Evolutionary conservation across 106 monocot genomes (phyloP).

Genomic region (Acorus calamus): DNA sequence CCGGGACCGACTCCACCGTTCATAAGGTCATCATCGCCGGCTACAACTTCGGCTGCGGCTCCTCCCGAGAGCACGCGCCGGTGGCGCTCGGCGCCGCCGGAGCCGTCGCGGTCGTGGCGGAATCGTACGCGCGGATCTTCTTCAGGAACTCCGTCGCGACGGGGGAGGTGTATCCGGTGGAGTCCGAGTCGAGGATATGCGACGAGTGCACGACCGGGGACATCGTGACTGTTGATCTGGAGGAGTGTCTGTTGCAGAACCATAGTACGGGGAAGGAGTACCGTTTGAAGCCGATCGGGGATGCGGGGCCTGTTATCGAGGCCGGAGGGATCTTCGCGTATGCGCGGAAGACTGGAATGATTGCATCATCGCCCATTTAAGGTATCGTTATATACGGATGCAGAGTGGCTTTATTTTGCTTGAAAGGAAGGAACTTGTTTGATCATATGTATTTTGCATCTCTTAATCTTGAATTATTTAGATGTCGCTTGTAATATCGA

Average conservation of each 20-base stretch:
- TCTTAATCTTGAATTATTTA: no score
- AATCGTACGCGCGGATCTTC: slow-evolving; percentile 82
- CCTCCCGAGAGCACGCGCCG: slow-evolving; percentile 95
- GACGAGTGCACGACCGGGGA: slow-evolving; percentile 81
- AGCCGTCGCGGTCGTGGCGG: slow-evolving; percentile 56
- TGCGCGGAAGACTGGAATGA: slow-evolving; percentile 92
- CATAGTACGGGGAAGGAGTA: slow-evolving; percentile 80
- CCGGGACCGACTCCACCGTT: slow-evolving; percentile 28
- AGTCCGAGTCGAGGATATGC: slow-evolving; percentile 37
- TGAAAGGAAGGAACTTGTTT: no score
- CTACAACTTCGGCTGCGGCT: slow-evolving; percentile 92
- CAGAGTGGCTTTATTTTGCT: no score
- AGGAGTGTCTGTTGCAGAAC: slow-evolving; percentile 37
- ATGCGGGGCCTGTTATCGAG: slow-evolving; percentile 89
- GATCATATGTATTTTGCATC: no score
- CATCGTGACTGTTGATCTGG: slow-evolving; percentile 65
- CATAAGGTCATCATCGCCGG: slow-evolving; percentile 74
- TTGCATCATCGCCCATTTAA: slow-evolving; percentile 18
- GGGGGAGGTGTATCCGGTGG: slow-evolving; percentile 87
- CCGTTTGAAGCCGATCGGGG: slow-evolving; percentile 76
- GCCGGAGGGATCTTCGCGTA: slow-evolving; percentile 97
- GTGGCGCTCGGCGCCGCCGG: slow-evolving; percentile 90
- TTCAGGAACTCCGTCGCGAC: slow-evolving; percentile 93
- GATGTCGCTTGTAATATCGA: no score
- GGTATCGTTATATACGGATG: no score